Percentiles rank a stretch among this genome's conserved stretches.
Conservation (phyloP, 106 monocot species). For the Phalaenopsis aphrodite region DNA sequence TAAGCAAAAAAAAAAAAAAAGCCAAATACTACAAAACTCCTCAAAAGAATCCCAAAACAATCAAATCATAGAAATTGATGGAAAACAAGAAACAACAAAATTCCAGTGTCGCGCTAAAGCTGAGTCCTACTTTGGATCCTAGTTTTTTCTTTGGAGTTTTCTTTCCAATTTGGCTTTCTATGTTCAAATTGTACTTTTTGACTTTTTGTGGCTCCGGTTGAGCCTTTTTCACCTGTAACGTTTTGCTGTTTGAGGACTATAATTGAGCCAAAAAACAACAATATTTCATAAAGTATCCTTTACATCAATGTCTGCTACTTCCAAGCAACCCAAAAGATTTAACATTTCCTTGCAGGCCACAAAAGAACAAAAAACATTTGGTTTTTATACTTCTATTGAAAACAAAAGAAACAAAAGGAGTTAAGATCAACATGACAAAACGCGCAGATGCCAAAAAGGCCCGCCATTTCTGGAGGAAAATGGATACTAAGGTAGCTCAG, state of each 20-base stretch:
- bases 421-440: neutral
- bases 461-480: neutral
- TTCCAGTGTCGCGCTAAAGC: neutral
- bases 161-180: too few species aligned
- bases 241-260: too few species aligned
- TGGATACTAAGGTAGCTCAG: neutral
- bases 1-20: neutral
- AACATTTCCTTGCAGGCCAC: neutral
- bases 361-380: neutral
- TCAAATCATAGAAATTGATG: neutral
- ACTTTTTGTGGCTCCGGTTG: too few species aligned
- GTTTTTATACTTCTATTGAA: neutral
- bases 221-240: too few species aligned
- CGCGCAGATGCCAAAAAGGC: neutral
- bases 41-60: neutral
- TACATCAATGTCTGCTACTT: neutral
- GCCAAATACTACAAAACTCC: neutral
- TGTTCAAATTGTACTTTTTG: too few species aligned
- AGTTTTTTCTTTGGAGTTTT: too few species aligned
- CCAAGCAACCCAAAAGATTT: neutral
- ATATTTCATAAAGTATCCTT: neutral
- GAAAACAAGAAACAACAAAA: conserved; percentile 2
- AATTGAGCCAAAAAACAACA: neutral
- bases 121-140: too few species aligned
- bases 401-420: neutral